phyloP scores from a whole-genome alignment of 2,329 filamentous ascomycete genomes.

The Aspergillus luchuensis region DNA sequence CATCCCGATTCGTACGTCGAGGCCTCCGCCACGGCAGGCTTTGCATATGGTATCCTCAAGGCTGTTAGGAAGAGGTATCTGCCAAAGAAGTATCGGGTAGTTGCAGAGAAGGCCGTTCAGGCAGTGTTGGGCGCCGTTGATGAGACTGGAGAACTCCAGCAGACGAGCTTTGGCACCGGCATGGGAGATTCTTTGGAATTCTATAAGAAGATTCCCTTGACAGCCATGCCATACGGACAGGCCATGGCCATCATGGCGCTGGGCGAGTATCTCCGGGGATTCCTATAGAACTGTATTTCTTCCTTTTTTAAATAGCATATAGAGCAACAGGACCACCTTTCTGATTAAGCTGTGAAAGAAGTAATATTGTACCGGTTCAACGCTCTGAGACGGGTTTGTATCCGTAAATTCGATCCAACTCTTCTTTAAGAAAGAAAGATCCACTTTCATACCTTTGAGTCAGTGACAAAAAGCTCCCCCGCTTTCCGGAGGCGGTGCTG shows the following conservation, averaged over 20 bases:
- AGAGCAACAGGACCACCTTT: no score
- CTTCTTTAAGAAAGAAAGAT: no score
- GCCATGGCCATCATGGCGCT: constrained; percentile 83
- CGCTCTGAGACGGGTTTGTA: background rate
- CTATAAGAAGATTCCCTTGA: constrained; percentile 74
- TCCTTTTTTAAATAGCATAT: no score
- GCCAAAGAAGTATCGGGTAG: constrained; percentile 59
- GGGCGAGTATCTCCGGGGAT: constrained; percentile 66
- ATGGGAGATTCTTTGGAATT: constrained; percentile 75
- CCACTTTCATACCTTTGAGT: background rate
- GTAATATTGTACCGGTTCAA: no score
- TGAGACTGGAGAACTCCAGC: constrained; percentile 67
- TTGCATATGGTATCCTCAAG: constrained; percentile 79
- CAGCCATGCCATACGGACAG: constrained; percentile 82
- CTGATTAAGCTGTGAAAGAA: no score
- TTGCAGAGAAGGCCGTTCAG: constrained; percentile 66
- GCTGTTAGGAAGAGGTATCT: constrained; percentile 71
- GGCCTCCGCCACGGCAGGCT: constrained; percentile 76
- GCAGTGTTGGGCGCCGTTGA: constrained; percentile 69
- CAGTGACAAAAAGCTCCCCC: background rate
- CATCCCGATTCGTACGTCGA: constrained; percentile 73
- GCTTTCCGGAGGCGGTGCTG: background rate
- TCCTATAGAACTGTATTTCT: background rate
- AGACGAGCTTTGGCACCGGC: constrained; percentile 76
- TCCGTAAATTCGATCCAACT: background rate